A percentile compares a stretch with the other conserved stretches of the same genome.
Conservation (phyloP, 208 protist genomes). For the Naegleria lovaniensis region DNA sequence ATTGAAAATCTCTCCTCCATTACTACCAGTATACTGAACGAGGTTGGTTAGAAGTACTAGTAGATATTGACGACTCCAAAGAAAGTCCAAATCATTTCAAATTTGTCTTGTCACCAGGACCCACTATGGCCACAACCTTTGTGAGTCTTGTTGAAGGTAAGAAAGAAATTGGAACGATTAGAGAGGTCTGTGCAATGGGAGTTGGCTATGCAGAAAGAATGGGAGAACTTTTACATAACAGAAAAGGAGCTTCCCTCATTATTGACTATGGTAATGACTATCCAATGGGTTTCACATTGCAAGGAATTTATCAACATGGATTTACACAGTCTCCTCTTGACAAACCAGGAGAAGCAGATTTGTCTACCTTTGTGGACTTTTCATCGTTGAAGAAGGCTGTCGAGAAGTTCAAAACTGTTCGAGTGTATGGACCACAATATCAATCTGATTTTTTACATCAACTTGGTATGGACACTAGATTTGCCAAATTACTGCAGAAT, state of each 20-base stretch:
- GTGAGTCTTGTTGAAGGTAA: background rate
- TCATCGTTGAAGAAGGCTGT: slow-evolving; percentile 67
- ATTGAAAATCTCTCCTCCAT: no score
- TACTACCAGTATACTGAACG: slow-evolving; percentile 79
- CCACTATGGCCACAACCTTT: background rate
- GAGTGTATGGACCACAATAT: slow-evolving; percentile 70
- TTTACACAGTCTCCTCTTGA: slow-evolving; percentile 62
- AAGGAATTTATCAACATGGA: slow-evolving; percentile 41
- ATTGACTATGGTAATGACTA: slow-evolving; percentile 85
- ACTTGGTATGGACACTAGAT: slow-evolving; percentile 71
- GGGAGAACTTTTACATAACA: slow-evolving; percentile 64
- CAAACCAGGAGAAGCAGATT: slow-evolving; percentile 78
- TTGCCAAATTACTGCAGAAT: slow-evolving; percentile 72
- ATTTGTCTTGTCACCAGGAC: slow-evolving; percentile 69
- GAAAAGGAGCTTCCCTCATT: slow-evolving; percentile 68
- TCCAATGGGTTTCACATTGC: slow-evolving; percentile 74
- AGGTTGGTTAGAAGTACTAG: slow-evolving; percentile 78
- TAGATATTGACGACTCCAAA: slow-evolving; percentile 76
- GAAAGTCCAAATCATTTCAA: slow-evolving; percentile 68
- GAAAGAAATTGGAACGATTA: background rate
- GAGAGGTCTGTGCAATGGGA: background rate
- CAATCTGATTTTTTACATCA: slow-evolving; percentile 70
- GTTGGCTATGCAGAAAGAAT: background rate
- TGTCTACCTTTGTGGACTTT: slow-evolving; percentile 76
- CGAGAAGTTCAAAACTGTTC: slow-evolving; percentile 68